Percentiles rank a stretch among this genome's conserved stretches.
Evolutionary conservation across 192 early-diverging fungal species (phyloP).

Genomic region (Podila verticillata): DNA sequence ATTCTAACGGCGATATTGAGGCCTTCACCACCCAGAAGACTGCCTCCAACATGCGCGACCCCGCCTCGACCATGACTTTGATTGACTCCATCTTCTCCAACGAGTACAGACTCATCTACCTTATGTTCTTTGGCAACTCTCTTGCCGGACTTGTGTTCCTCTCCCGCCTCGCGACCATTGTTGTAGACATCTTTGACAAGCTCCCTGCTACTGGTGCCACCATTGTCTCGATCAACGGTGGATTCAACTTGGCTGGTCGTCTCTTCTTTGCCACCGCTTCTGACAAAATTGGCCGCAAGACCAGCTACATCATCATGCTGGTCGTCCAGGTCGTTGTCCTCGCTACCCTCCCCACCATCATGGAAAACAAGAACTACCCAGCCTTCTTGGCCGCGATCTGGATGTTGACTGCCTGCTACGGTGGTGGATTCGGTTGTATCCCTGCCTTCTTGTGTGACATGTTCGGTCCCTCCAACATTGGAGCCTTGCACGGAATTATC

Average conservation of each 20-base stretch:
- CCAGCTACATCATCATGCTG: conserved; percentile 67
- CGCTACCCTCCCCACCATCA: conserved; percentile 63
- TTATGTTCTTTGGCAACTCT: conserved; percentile 72
- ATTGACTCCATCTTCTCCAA: conserved; percentile 62
- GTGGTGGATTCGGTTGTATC: conserved; percentile 81
- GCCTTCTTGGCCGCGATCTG: conserved; percentile 66
- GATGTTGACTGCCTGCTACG: conserved; percentile 74
- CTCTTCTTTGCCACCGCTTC: conserved; percentile 61
- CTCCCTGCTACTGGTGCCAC: conserved; percentile 44
- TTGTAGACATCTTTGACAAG: conserved; percentile 39
- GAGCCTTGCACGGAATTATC: conserved; percentile 79
- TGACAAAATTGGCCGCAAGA: conserved; percentile 70
- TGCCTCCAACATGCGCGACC: conserved; percentile 21
- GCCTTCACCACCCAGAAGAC: conserved; percentile 54
- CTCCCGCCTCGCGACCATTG: conserved; percentile 67
- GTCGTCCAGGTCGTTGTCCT: conserved; percentile 63
- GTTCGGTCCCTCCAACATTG: conserved; percentile 80
- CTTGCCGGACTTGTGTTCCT: conserved; percentile 72
- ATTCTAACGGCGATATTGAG: conserved; percentile 57
- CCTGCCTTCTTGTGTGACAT: conserved; percentile 81
- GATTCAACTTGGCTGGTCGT: conserved; percentile 70
- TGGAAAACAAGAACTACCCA: conserved; percentile 63
- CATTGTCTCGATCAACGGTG: conserved; percentile 68
- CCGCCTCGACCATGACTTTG: conserved; percentile 60
- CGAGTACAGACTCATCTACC: conserved; percentile 70